Base-by-base conservation (phyloP, 2,329 filamentous ascomycete genomes). In the Akanthomyces lecanii region DNA sequence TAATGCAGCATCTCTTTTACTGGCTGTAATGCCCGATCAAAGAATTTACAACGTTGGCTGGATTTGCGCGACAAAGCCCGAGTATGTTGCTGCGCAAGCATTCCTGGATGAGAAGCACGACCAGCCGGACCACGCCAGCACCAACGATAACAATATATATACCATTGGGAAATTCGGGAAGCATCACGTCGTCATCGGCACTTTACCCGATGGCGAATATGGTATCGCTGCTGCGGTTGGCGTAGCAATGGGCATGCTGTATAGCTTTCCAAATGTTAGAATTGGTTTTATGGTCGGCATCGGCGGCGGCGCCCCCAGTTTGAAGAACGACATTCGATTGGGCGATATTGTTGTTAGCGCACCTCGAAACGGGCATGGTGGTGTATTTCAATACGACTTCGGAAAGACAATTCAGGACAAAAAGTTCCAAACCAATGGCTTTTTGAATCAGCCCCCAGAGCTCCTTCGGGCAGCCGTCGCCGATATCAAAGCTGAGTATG, bases 21-120 rank as follows among this genome's bases (percentile, higher is more conserved):
- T 36, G 33, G 33, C 8, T 16, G 16, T n/a, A 10, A 47, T 47
- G 44, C 44, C 44, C 11, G 44, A 47, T 10, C n/a, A 14, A 3
- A 23, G 44, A 4, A 47, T 47, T 47, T 80, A 79, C 61, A 77
- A 70, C 0, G 72, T 80, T 8, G 78, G 76, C n/a, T 80, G 77
- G 77, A 78, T 81, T 6, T 80, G 75, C 62, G 77, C 78, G 10
- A 62, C 79, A 4, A 21, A 10, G 1, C 69, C 66, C 0, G 78
- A 80, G 58, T 71, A 69, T 53, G 69, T 74, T 53, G 77, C 78
- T 4, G 77, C 78, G 4, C 66, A 68, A 36, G 67, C 56, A 0
- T 73, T 79, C 21, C 36, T 55, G 3, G 52, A 55, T 11, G 52
- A 42, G 21, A 23, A 11, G 38, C 52, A 55, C 52, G 52, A 16